Evolutionary conservation across 2,329 filamentous ascomycete genomes (phyloP).

Genomic region (Verticillium nonalfalfae): DNA sequence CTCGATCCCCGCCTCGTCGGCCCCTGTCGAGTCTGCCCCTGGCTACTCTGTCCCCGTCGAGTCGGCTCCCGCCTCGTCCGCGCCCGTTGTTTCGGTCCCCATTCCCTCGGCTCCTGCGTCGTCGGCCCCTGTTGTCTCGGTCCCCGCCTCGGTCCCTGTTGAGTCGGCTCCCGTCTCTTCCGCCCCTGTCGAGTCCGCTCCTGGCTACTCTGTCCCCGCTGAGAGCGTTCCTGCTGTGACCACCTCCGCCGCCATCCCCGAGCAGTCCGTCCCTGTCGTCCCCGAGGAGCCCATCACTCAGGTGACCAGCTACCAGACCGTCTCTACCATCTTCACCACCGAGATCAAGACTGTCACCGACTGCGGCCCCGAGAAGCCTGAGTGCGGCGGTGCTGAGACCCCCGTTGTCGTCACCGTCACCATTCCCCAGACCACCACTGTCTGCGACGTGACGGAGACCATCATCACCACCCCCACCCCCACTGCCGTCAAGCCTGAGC

Average conservation of each 20-base stretch:
- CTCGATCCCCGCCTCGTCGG: conserved; percentile 8
- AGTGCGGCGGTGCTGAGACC: conserved; percentile 29
- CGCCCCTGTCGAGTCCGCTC: conserved; percentile 6
- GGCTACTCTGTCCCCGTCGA: conserved; percentile 5
- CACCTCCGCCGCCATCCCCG: conserved; percentile 10
- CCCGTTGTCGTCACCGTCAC: conserved; percentile 47
- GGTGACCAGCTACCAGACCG: conserved; percentile 32
- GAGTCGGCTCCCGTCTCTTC: conserved; percentile 3
- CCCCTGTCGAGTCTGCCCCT: conserved; percentile 13
- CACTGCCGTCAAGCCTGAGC: conserved; percentile 14
- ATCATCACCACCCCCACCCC: conserved; percentile 30
- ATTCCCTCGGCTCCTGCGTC: not conserved
- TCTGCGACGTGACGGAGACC: conserved; percentile 56
- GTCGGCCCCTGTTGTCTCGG: conserved; percentile 6
- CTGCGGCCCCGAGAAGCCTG: conserved; percentile 35
- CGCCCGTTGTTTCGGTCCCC: conserved; percentile 6
- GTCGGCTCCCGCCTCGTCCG: conserved; percentile 3
- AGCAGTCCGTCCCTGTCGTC: conserved; percentile 10
- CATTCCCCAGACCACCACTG: conserved; percentile 50
- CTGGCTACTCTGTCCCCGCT: conserved; percentile 2
- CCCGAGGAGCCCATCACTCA: conserved; percentile 11
- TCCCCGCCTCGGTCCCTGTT: not conserved
- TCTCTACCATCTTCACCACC: conserved; percentile 46
- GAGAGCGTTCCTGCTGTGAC: conserved; percentile 8
- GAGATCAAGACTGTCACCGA: conserved; percentile 41